Evolutionary conservation across 1,284 basidiomycete species (phyloP).

Genomic region (Pseudozyma hubeiensis): DNA sequence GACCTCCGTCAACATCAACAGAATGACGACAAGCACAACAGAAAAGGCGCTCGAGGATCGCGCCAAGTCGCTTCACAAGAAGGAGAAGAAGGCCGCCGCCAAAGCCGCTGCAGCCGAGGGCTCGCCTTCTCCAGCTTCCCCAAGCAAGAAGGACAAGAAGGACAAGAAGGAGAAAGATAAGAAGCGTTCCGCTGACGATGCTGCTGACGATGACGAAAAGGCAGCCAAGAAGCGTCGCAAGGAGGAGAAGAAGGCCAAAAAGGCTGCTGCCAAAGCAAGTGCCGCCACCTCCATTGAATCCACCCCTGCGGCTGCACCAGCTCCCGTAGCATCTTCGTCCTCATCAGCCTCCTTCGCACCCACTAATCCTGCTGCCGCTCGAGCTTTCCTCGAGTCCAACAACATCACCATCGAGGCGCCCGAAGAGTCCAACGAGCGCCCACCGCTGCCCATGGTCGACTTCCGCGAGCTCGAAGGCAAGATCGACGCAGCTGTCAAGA

Average conservation of each 20-base stretch:
- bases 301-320: slow-evolving; percentile 48
- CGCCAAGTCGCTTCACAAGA: slow-evolving; percentile 56
- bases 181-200: slow-evolving; percentile 51
- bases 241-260: slow-evolving; percentile 58
- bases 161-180: slow-evolving; percentile 66
- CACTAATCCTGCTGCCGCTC: slow-evolving; percentile 55
- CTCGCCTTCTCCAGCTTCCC: slow-evolving; percentile 34
- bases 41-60: slow-evolving; percentile 52
- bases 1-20: neutral
- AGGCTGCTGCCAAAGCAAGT: slow-evolving; percentile 45
- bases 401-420: slow-evolving; percentile 67
- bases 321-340: slow-evolving; percentile 34
- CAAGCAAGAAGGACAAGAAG: slow-evolving; percentile 47
- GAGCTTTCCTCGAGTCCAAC: slow-evolving; percentile 62
- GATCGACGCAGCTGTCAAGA: slow-evolving; percentile 73
- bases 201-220: slow-evolving; percentile 46
- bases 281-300: slow-evolving; percentile 29
- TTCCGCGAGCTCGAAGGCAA: slow-evolving; percentile 81
- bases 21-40: slow-evolving; percentile 34
- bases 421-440: slow-evolving; percentile 70
- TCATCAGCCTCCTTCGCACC: slow-evolving; percentile 63
- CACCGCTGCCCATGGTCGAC: slow-evolving; percentile 75
- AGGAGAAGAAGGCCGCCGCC: slow-evolving; percentile 65
- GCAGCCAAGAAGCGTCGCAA: slow-evolving; percentile 69
- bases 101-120: slow-evolving; percentile 38